Conservation (phyloP, 2,329 filamentous ascomycete genomes). For the Fusarium sp. region DNA sequence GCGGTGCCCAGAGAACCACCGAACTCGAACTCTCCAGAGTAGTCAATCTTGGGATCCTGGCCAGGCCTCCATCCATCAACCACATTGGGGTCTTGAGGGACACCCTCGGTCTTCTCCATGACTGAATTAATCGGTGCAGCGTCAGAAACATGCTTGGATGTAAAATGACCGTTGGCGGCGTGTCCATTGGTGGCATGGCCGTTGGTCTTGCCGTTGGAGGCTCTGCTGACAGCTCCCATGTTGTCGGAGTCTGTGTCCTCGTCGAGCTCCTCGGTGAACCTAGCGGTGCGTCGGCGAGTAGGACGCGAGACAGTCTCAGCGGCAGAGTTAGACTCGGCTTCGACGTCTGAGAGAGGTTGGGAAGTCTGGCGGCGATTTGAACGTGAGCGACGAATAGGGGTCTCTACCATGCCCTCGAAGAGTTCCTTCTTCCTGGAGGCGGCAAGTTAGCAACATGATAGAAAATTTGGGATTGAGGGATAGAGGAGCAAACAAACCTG, state of each 20-base stretch:
- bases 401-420: slow-evolving; percentile 70
- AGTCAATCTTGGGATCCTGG: slow-evolving; percentile 70
- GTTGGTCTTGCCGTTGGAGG: slow-evolving; percentile 38
- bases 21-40: slow-evolving; percentile 79
- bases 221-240: slow-evolving; percentile 44
- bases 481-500: slow-evolving; percentile 42
- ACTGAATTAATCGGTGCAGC: slow-evolving; percentile 17
- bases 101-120: slow-evolving; percentile 33
- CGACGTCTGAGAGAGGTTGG: slow-evolving; percentile 57
- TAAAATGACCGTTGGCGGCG: slow-evolving; percentile 39
- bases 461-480: background rate
- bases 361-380: slow-evolving; percentile 62
- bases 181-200: slow-evolving; percentile 43
- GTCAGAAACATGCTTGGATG: slow-evolving; percentile 16
- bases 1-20: slow-evolving; percentile 84
- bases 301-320: slow-evolving; percentile 53
- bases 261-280: slow-evolving; percentile 61
- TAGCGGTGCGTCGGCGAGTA: slow-evolving; percentile 58
- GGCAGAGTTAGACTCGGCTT: slow-evolving; percentile 58
- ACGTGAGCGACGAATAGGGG: slow-evolving; percentile 58
- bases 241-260: slow-evolving; percentile 50
- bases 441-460: slow-evolving; percentile 8
- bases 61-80: slow-evolving; percentile 68
- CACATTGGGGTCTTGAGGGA: slow-evolving; percentile 34
- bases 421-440: slow-evolving; percentile 66